These are phyloP conservation scores for Musa balbisiana DNA, from an alignment of 202 grass and related monocot genomes.

Conservation along the genomic window DNA sequence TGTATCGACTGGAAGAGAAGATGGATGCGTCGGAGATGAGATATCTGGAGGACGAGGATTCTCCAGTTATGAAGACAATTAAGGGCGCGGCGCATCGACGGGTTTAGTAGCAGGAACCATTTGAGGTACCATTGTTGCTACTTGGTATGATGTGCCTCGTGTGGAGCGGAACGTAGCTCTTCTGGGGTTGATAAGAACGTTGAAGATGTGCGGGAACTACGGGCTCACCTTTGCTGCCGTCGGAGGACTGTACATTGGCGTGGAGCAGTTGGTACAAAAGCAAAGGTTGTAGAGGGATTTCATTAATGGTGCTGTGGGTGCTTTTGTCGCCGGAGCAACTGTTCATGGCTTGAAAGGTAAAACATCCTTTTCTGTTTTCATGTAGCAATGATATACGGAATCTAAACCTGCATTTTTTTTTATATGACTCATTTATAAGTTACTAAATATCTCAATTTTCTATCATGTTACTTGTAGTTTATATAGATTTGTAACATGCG, in stretches of 20 bases:
- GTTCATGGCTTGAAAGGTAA: constrained; percentile 77
- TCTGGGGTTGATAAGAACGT: constrained; percentile 70
- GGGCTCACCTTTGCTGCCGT: constrained; percentile 81
- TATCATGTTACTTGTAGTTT: not conserved
- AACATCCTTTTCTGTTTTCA: not conserved
- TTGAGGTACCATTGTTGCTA: constrained; percentile 81
- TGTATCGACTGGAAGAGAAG: not conserved
- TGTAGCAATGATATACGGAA: not conserved
- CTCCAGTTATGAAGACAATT: constrained; percentile 18
- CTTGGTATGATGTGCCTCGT: constrained; percentile 91
- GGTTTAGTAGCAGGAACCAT: constrained; percentile 35
- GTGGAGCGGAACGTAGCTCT: constrained; percentile 91
- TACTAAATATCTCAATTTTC: not conserved
- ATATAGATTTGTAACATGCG: not conserved
- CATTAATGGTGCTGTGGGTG: constrained; percentile 74
- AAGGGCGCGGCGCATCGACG: constrained; percentile 17
- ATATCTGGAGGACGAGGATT: constrained; percentile 22
- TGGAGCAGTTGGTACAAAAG: constrained; percentile 69
- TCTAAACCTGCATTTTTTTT: not conserved
- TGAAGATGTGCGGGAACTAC: constrained; percentile 92
- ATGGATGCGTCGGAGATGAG: constrained; percentile 6
- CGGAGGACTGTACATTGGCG: constrained; percentile 80
- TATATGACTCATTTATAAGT: not conserved
- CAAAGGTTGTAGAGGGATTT: constrained; percentile 81
- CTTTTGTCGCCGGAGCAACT: constrained; percentile 70